phyloP scores from a whole-genome alignment of 495 filamentous ascomycete species.

The Penicillium paxilli region DNA sequence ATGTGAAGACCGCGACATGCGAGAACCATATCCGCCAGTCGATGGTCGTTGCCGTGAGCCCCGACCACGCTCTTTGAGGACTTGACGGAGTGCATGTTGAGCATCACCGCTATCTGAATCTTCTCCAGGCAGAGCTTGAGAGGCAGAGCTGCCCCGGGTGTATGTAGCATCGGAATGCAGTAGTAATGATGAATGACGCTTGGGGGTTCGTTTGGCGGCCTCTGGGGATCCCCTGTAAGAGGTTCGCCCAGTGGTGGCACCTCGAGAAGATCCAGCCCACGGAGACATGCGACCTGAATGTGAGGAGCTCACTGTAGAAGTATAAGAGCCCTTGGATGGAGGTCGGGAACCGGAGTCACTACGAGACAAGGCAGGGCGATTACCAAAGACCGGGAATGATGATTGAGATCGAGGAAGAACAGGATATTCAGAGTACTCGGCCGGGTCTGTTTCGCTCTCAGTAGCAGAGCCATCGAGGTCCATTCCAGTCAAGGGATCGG shows the following conservation, averaged over 20 bases:
- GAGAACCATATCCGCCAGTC: slow-evolving; percentile 33
- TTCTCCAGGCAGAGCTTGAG: slow-evolving; percentile 54
- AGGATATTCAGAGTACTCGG: slow-evolving; percentile 66
- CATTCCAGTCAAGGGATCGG: slow-evolving; percentile 42
- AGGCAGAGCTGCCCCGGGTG: slow-evolving; percentile 43
- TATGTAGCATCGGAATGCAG: slow-evolving; percentile 37
- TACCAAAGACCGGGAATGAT: slow-evolving; percentile 62
- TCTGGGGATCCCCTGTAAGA: slow-evolving; percentile 33
- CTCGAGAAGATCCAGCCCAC: slow-evolving; percentile 38
- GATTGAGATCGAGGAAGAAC: slow-evolving; percentile 61
- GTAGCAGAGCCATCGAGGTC: slow-evolving; percentile 49
- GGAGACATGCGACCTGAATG: slow-evolving; percentile 45
- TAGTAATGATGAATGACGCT: slow-evolving; percentile 36
- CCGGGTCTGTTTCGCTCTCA: slow-evolving; percentile 55
- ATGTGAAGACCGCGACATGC: slow-evolving; percentile 29
- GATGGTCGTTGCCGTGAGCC: slow-evolving; percentile 37
- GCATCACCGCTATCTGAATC: slow-evolving; percentile 55
- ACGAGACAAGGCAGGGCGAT: slow-evolving; percentile 46
- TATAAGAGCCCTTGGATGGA: slow-evolving; percentile 51
- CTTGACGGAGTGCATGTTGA: slow-evolving; percentile 67
- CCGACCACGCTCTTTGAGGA: slow-evolving; percentile 63
- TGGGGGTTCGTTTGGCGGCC: slow-evolving; percentile 39
- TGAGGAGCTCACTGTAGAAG: slow-evolving; percentile 44
- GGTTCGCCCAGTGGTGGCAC: slow-evolving; percentile 25
- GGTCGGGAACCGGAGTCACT: slow-evolving; percentile 56